Evolutionary conservation across 352 stramenopile genomes (phyloP).

Genomic region (Phytophthora macrochlamydospora): DNA sequence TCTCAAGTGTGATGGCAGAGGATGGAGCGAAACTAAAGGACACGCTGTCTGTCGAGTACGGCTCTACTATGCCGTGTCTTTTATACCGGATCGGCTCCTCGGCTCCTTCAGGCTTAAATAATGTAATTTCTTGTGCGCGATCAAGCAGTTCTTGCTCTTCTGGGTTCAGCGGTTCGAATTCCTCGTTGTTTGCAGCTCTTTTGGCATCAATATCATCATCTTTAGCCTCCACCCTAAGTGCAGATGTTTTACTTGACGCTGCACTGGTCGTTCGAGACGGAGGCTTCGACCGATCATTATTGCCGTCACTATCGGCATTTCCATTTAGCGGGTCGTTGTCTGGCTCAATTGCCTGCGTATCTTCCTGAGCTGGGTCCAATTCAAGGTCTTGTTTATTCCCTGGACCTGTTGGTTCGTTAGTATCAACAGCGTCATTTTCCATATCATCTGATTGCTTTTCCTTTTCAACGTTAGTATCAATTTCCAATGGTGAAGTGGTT

Average conservation of each 20-base stretch:
- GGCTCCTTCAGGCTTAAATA: slow-evolving; percentile 48
- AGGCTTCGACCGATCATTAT: background rate
- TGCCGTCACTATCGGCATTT: background rate
- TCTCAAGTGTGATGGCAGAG: slow-evolving; percentile 38
- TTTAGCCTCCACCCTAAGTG: background rate
- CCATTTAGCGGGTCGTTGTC: background rate
- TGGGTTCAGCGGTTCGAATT: slow-evolving; percentile 16
- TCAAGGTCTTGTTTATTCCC: background rate
- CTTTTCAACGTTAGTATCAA: background rate
- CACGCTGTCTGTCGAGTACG: slow-evolving; percentile 53
- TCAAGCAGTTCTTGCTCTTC: slow-evolving; percentile 46
- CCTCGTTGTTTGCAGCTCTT: background rate
- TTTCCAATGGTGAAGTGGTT: background rate
- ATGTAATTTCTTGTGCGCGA: slow-evolving; percentile 26
- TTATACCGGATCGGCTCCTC: slow-evolving; percentile 50
- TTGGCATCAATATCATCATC: background rate
- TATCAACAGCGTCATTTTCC: background rate
- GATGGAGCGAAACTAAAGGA: slow-evolving; percentile 66
- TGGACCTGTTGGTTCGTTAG: background rate
- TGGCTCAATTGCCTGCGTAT: background rate
- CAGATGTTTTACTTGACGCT: slow-evolving; percentile 3
- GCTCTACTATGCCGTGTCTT: slow-evolving; percentile 42
- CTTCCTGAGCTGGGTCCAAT: slow-evolving; percentile 21
- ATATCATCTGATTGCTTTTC: background rate
- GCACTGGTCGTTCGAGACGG: slow-evolving; percentile 11